phyloP scores from a whole-genome alignment of 805 yeast species.

The Lipomyces anomalus region DNA sequence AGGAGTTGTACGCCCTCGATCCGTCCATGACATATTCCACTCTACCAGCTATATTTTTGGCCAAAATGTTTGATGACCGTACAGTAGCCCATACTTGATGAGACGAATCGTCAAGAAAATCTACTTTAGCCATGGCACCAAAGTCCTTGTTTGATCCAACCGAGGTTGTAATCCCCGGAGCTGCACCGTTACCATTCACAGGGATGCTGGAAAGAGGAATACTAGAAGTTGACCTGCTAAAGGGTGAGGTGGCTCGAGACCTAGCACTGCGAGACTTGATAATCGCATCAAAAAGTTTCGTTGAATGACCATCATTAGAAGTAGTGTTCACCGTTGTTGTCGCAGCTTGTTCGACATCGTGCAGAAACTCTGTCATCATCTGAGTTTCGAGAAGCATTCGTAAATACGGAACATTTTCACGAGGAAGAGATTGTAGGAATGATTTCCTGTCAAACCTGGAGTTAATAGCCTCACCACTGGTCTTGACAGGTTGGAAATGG shows the following conservation, averaged over 20 bases:
- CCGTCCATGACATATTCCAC: background rate
- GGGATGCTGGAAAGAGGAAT: background rate
- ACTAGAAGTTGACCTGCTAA: background rate
- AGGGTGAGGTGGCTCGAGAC: background rate
- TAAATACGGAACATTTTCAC: constrained; percentile 16
- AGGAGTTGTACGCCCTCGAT: background rate
- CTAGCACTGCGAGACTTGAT: background rate
- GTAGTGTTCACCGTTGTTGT: no score
- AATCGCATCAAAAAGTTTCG: background rate
- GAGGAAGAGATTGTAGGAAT: constrained; percentile 11
- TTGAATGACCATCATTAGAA: background rate
- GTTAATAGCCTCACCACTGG: no score
- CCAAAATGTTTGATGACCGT: background rate
- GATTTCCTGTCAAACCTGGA: constrained; percentile 5
- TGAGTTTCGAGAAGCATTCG: constrained; percentile 16
- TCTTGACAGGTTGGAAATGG: constrained; percentile 1
- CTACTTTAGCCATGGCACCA: no score
- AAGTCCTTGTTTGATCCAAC: no score
- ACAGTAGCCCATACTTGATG: background rate
- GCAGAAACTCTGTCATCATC: constrained; percentile 21
- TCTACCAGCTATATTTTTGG: background rate
- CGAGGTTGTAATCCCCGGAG: background rate
- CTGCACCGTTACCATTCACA: background rate
- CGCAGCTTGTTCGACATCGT: constrained; percentile 8
- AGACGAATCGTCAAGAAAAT: background rate